Evolutionary conservation across 495 filamentous ascomycete genomes (phyloP), one percentile per base, ranked within the genome.

Genomic region (Hypomontagnella submonticulosa): DNA sequence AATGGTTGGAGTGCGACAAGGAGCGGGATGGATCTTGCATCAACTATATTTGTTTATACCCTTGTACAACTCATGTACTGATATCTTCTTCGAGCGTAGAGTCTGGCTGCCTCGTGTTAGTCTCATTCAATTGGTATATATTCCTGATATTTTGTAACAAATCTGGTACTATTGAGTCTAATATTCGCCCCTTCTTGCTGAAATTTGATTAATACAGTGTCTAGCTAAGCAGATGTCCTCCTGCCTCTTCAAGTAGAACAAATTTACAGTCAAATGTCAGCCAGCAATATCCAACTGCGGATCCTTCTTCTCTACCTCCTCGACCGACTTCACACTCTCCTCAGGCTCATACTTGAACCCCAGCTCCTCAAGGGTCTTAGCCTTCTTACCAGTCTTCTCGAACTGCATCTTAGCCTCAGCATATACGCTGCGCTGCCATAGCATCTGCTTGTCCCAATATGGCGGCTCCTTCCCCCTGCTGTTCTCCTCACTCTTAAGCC

Each of bases 361-460:
- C 3, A 83, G 67, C 53, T 83, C 80, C 13, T 61, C 69, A 0
- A 82, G 73, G 6, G 76, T 73, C 58, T 64, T 79, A 1, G 81
- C 81, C 6, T 43, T 76, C 4, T 73, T 63, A 1, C 81, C 81
- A 10, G 62, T 70, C 47, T 75, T 63, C 66, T 82, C 80, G 20
- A 81, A 83, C 52, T 63, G 66, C 23, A 81, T 64, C 71, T 82
- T 83, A 0, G 79, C 81, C 44, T 81, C 70, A 19, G 55, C 59
- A 49, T 74, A 80, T 1, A 81, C 73, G 32, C 71, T 50, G 11
- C 81, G 73, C 63, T 81, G 69, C 90, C 91, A 94, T 27, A 79
- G 79, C 61, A 90, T 77, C 70, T 84, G 82, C 34, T 83, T 81
- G 9, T 83, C 83, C 92, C 92, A 97, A 23, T 71, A 77, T 33